Base-by-base conservation (phyloP, 768 basidiomycete genomes). In the Cystobasidium onofrii region DNA sequence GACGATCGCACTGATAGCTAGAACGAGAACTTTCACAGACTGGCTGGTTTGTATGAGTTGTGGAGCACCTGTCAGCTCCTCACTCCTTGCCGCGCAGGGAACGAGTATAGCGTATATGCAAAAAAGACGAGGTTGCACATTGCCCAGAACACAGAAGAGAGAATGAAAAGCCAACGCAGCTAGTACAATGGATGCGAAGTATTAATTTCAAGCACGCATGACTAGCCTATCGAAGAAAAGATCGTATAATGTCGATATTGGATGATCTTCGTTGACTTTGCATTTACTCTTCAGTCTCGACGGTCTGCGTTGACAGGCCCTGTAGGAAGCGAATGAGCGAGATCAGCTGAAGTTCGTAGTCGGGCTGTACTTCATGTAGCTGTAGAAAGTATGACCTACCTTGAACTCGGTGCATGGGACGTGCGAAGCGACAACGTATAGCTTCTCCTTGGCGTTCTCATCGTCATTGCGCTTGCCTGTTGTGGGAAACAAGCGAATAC, bases 391-490 rank as follows among this genome's bases (percentile, higher is more conserved):
- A 36, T 25, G 36, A 80, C 88, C 74, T 73, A 89, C 93, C 89
- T 95, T 94, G 89, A 92, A 92, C 55, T 41, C 79, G 65, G 79
- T 79, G 43, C 81, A 75, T 55, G 87, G 85, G 71, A 96, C 88
- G 80, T 90, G 86, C 74, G 87, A 87, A 76, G 90, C 93, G 81
- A 92, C 91, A 34, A 91, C 94, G 86, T 84, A 97, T 72, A 96
- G 89, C 85, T 94, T 96, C 86, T 95, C 94, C 85, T 94, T 96
- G 74, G 96, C 95, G 79, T 89, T 90, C 85, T 99, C 95, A 79
- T 97, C 94, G 83, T 99, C 95, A 83, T 98, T 98, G 80, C 96
- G 90, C 85, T 94, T 95, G 80, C 95, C 90, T 93, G 78, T n/a
- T n/a, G n/a, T 1, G n/a, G 20, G 41, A 52, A 4, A 15, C 54